These are phyloP conservation scores for Biscutella laevigata DNA, from an alignment of 441 rosid species.

Conservation along the genomic window DNA sequence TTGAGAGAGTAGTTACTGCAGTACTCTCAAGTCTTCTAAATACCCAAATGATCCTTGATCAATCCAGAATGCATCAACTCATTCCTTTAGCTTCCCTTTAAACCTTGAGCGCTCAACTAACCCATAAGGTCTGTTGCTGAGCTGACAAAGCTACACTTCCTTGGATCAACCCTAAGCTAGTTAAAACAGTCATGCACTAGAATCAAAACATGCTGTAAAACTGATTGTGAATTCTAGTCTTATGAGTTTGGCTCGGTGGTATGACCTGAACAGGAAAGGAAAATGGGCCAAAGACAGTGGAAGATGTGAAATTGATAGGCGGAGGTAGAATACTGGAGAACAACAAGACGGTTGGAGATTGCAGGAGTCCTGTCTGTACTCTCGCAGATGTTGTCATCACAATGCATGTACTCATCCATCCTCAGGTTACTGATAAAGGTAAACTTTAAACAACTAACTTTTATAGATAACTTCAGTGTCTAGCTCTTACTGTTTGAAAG, in stretches of 20 bases:
- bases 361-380: slow-evolving; percentile 71
- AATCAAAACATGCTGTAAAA: not conserved
- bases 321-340: slow-evolving; percentile 85
- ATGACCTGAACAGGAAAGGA: slow-evolving; percentile 49
- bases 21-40: not conserved
- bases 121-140: not conserved
- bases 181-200: not conserved
- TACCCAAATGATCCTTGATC: not conserved
- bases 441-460: not conserved
- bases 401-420: slow-evolving; percentile 93
- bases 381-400: slow-evolving; percentile 81
- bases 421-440: slow-evolving; percentile 67
- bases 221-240: not conserved
- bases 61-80: not conserved
- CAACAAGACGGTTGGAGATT: slow-evolving; percentile 67
- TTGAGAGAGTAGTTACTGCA: not conserved
- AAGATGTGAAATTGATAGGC: slow-evolving; percentile 79
- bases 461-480: too few relatives aligned
- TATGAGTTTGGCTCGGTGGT: not conserved
- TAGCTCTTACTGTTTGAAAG: not conserved
- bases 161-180: not conserved
- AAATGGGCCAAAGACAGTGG: slow-evolving; percentile 76
- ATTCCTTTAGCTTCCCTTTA: not conserved
- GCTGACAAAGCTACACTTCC: not conserved
- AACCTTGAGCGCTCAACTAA: not conserved